Conservation (phyloP, 352 stramenopile genomes). For the Globisporangium acanthophoron region DNA sequence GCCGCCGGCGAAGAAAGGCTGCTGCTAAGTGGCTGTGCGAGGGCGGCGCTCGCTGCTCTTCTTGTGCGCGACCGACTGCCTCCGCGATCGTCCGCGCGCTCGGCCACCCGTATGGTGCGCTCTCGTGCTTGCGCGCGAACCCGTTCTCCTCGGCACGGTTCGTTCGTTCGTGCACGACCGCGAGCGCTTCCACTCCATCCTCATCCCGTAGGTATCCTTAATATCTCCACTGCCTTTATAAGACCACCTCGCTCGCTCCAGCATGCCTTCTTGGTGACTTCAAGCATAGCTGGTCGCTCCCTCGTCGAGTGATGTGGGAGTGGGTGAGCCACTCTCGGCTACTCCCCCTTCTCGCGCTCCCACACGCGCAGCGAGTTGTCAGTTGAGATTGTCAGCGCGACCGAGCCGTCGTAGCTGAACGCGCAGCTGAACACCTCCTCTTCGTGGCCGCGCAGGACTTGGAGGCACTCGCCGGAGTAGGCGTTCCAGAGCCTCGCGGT, state of each 20-base stretch:
- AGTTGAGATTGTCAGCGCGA: slow-evolving; percentile 41
- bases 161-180: no score
- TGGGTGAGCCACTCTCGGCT: neutral
- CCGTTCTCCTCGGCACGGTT: neutral
- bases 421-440: slow-evolving; percentile 51
- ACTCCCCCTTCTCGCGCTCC: slow-evolving; percentile 18
- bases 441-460: slow-evolving; percentile 55
- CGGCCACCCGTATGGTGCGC: neutral
- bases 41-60: neutral
- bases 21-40: slow-evolving; percentile 49
- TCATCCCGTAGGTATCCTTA: neutral
- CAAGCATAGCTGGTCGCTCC: no score
- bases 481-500: slow-evolving; percentile 66
- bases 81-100: neutral
- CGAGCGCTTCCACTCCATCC: neutral
- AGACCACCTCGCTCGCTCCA: neutral
- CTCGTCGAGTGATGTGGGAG: no score
- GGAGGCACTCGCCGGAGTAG: slow-evolving; percentile 58
- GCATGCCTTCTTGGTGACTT: neutral
- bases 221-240: no score
- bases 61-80: neutral
- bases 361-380: slow-evolving; percentile 73
- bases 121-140: neutral
- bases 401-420: slow-evolving; percentile 60
- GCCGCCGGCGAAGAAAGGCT: slow-evolving; percentile 74